These are phyloP conservation scores for Phialophora expanda DNA, from an alignment of 2,329 filamentous ascomycete genomes.

Conservation along the genomic window DNA sequence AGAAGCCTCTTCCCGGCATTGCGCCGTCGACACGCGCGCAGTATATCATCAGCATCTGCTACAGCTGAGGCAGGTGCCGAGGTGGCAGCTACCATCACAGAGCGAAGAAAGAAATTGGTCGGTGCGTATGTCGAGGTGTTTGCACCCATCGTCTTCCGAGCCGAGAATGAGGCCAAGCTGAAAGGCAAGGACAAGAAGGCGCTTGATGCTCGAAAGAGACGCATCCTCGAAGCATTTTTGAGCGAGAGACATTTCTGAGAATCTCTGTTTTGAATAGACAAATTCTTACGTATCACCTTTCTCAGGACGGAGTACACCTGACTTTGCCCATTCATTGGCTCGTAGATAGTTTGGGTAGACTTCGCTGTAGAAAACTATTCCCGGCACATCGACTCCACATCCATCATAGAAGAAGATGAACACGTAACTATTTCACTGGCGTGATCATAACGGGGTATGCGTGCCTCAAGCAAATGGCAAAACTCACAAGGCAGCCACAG, in stretches of 20 bases:
- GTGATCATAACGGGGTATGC: no score
- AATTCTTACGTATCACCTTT: neutral
- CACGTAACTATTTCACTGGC: no score
- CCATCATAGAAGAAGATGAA: no score
- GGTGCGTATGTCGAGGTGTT: slow-evolving; percentile 35
- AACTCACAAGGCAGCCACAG: no score
- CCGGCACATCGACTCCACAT: no score
- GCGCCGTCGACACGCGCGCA: slow-evolving; percentile 26
- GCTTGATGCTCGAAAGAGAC: slow-evolving; percentile 32
- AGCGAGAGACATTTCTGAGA: slow-evolving; percentile 9
- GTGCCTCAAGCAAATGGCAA: no score
- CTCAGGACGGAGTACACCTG: neutral
- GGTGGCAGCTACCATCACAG: neutral
- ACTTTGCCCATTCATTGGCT: neutral
- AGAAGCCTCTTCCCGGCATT: slow-evolving; percentile 34
- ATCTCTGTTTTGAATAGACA: slow-evolving; percentile 5
- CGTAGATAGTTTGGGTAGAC: no score
- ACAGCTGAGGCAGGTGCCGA: slow-evolving; percentile 18
- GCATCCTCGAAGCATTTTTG: slow-evolving; percentile 37
- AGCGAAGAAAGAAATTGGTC: slow-evolving; percentile 31
- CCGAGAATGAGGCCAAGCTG: slow-evolving; percentile 27
- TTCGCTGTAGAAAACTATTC: no score
- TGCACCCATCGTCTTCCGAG: slow-evolving; percentile 35
- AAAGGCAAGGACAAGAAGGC: slow-evolving; percentile 38
- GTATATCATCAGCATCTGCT: slow-evolving; percentile 25